Conservation (phyloP, 2,329 filamentous ascomycete species). For the Septoria petroselini region DNA sequence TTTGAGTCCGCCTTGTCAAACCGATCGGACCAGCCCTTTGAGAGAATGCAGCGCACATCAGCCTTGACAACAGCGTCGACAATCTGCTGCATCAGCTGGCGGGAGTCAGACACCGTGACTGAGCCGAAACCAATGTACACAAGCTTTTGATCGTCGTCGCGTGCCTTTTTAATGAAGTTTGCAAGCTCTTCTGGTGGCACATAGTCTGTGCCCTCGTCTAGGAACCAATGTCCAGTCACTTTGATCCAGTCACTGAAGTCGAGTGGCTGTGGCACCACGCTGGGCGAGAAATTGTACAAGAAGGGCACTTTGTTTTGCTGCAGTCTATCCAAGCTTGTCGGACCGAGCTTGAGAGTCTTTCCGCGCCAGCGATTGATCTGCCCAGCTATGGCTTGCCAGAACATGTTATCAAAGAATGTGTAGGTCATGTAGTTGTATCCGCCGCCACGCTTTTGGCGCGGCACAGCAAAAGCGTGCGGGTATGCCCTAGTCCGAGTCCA, state of each 20-base stretch:
- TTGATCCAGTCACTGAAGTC: slow-evolving; percentile 98
- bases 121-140: slow-evolving; percentile 98
- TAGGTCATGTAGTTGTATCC: slow-evolving; percentile 95
- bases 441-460: slow-evolving; percentile 79
- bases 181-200: slow-evolving; percentile 70
- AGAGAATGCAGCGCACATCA: slow-evolving; percentile 89
- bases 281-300: slow-evolving; percentile 93
- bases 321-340: slow-evolving; percentile 83
- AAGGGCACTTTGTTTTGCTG: slow-evolving; percentile 98
- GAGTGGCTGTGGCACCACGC: slow-evolving; percentile 86
- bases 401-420: slow-evolving; percentile 92
- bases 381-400: slow-evolving; percentile 88
- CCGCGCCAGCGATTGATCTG: slow-evolving; percentile 94
- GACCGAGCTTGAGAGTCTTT: slow-evolving; percentile 70
- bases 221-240: slow-evolving; percentile 96
- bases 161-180: slow-evolving; percentile 79
- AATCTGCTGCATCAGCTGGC: slow-evolving; percentile 85
- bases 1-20: slow-evolving; percentile 57
- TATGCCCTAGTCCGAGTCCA: slow-evolving; percentile 96
- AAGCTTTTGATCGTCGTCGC: slow-evolving; percentile 78
- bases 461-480: slow-evolving; percentile 88
- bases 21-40: slow-evolving; percentile 95
- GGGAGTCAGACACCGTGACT: slow-evolving; percentile 87
- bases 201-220: slow-evolving; percentile 72
- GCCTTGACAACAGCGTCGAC: slow-evolving; percentile 87